Evolutionary conservation across 208 protist species (phyloP), one percentile per base, ranked within the genome.

Genomic region (Polymyxa betae): DNA sequence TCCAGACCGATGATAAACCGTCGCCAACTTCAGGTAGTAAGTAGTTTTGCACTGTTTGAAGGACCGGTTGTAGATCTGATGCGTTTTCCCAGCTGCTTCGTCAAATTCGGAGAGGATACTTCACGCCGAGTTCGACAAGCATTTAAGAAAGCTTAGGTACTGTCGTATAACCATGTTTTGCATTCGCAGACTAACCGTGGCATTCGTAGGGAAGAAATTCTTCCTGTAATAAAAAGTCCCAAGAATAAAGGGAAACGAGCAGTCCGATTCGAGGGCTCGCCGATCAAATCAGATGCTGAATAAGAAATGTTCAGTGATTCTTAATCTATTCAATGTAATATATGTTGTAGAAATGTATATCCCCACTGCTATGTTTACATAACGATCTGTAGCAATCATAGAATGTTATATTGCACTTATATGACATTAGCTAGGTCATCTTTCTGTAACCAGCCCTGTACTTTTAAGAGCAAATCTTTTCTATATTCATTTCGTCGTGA

Each of bases 111-210:
- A 82, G 10, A 35, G 72, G 12, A 35, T 82, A 35, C n/a, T 82
- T 20, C 72, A 82, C 5, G 5, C 72, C 5, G 72, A 82, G n/a
- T 82, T 82, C 72, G 72, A 82, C 72, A 82, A 82, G 72, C 72
- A 82, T 82, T 43, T 89, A 12, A n/a, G 87, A 5, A 54, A 54
- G 87, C 40, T 89, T 20, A 38, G 38, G 41, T 60, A 5, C 12
- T 5, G 49, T 24, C 49, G 24, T 60, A 29, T 5, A 24, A 29
- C 24, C 49, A 60, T 29, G 24, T 60, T 24, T 29, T 5, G 24
- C 24, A 60, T 29, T 5, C 49, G 24, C 24, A 29, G 49, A 29
- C 24, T 60, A 29, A 24, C 5, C 5, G 49, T 60, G 5, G 49
- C 5, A 29, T 60, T 5, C 12, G 5, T 60, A 60, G 49, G 49